A percentile compares a stretch with the other conserved stretches of the same genome.
Evolutionary conservation across 2,329 filamentous ascomycete genomes (phyloP).

Genomic region (Beauveria australis): DNA sequence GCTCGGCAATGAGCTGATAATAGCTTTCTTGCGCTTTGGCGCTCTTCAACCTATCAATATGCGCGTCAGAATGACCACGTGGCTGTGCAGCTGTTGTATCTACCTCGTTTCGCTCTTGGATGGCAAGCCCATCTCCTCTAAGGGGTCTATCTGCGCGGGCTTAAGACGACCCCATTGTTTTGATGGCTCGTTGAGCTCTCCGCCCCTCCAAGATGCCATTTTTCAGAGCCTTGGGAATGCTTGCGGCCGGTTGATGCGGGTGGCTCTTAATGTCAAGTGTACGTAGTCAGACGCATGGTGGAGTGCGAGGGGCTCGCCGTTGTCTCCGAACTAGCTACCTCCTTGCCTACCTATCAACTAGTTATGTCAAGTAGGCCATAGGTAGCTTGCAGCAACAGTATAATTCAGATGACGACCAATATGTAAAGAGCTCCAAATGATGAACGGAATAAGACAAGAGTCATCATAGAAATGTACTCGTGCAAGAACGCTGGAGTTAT

Average conservation of each 20-base stretch:
- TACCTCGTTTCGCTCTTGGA: constrained; percentile 88
- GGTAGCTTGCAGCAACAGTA: too few relatives aligned
- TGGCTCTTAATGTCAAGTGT: neutral
- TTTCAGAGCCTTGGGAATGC: neutral
- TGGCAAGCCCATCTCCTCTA: constrained; percentile 75
- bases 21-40: constrained; percentile 74
- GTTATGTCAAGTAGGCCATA: too few relatives aligned
- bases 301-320: neutral
- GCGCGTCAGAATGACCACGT: constrained; percentile 7
- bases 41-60: constrained; percentile 53
- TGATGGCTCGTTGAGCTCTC: constrained; percentile 30
- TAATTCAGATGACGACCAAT: too few relatives aligned
- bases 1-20: constrained; percentile 78
- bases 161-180: constrained; percentile 64
- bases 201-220: constrained; percentile 20
- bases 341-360: too few relatives aligned
- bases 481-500: too few relatives aligned
- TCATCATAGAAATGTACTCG: too few relatives aligned
- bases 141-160: constrained; percentile 63
- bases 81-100: constrained; percentile 2
- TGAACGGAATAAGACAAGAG: too few relatives aligned
- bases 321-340: neutral
- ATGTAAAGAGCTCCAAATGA: too few relatives aligned
- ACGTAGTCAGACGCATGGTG: neutral
- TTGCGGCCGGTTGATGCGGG: neutral